These are phyloP conservation scores for Penicillium sclerotiorum DNA, from an alignment of 2,329 filamentous ascomycete species.

Conservation along the genomic window DNA sequence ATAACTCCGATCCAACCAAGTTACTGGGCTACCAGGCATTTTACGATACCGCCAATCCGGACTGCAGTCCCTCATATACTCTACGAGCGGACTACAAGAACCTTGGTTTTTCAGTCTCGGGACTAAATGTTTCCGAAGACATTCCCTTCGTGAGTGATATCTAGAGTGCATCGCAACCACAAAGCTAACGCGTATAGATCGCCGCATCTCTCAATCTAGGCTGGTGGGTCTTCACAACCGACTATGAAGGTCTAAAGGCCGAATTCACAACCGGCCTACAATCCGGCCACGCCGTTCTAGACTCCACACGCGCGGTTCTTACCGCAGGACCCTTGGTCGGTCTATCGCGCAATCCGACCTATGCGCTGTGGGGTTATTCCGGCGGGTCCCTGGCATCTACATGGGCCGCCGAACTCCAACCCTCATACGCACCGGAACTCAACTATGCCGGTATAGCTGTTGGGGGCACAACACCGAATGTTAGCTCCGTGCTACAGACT, in stretches of 20 bases:
- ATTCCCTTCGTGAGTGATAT: not conserved
- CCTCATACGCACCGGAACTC: conserved; percentile 20
- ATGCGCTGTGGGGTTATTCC: conserved; percentile 24
- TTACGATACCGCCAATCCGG: conserved; percentile 21
- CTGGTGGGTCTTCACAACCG: conserved; percentile 52
- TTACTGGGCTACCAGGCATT: conserved; percentile 48
- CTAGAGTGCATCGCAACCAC: too few relatives aligned
- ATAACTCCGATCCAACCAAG: conserved; percentile 21
- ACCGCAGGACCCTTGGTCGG: conserved; percentile 29
- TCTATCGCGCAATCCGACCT: conserved; percentile 10
- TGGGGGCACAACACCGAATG: conserved; percentile 34
- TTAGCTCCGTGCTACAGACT: conserved; percentile 23
- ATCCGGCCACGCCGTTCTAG: conserved; percentile 47
- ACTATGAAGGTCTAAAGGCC: conserved; percentile 49
- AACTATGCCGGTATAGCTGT: conserved; percentile 31
- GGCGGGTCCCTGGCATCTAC: conserved; percentile 16
- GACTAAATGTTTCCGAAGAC: conserved; percentile 8
- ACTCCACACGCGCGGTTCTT: conserved; percentile 46
- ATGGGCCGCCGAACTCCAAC: conserved; percentile 20
- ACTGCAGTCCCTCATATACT: conserved; percentile 28
- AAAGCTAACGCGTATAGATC: conserved; percentile 29
- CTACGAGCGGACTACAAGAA: conserved; percentile 31
- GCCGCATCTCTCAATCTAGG: conserved; percentile 42
- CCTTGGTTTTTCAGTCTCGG: conserved; percentile 4
- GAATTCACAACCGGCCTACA: conserved; percentile 45